Evolutionary conservation across 169 alveolate genomes (phyloP), one percentile per base, ranked within the genome.

Genomic region (Cryptosporidium muris): DNA sequence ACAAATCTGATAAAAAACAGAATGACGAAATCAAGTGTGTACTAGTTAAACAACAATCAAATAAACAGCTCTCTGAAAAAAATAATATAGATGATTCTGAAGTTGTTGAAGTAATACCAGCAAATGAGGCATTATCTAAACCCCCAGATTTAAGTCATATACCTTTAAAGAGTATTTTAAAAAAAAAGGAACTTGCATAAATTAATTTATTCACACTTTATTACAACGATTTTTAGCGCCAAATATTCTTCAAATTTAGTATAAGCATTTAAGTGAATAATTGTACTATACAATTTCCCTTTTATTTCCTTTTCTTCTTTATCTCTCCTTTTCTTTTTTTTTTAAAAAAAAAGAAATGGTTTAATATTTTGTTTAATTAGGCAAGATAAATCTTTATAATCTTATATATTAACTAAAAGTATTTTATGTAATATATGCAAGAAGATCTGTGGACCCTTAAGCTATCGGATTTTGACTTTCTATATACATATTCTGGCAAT

Each of bases 91-190:
- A 1, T 45, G 25, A 25, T 25, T 25, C 25, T 25, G 25, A 25
- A 25, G 0, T 25, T 14, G 60, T 74, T 1, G 85, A 74, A 11
- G 60, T 74, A 11, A n/a, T 74, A 12, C 60, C 85, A 45, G 85
- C 63, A 6, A 63, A 60, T 38, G 49, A 74, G 62, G 85, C 85
- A 8, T 38, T 74, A 58, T 74, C 85, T 7, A 74, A 74, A 43
- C 85, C 85, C 2, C 45, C 85, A 12, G 67, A 58, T 16, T 43
- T 48, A 0, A 74, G 37, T 34, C 54, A 62, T 60, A 43, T 63
- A 2, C 85, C 85, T 4, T 74, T 58, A 14, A 74, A 74, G 48
- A 62, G 85, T 40, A 74, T 74, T 56, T 58, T 74, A n/a, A 74
- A 43, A 47, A 64, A 38, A 42, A 64, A 38, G 40, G 34, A 47